A percentile compares a stretch with the other conserved stretches of the same genome.
Evolutionary conservation across 176 grass and related monocot genomes (phyloP).

Genomic region (sorghum (Sorghum bicolor)): DNA sequence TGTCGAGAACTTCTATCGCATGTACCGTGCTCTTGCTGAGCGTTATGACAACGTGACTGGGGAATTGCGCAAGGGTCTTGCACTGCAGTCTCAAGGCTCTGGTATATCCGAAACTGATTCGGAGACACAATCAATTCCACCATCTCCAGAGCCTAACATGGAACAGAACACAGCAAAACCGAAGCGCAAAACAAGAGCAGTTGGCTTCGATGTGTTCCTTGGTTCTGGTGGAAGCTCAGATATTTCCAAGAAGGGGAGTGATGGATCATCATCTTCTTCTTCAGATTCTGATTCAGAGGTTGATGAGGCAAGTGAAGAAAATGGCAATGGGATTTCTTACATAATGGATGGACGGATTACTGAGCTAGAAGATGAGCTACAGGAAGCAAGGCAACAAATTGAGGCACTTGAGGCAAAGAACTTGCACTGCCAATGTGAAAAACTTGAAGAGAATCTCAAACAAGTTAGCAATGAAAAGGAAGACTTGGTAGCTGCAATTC

Average conservation of each 20-base stretch:
- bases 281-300: slow-evolving; percentile 68
- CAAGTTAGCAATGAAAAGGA: slow-evolving; percentile 42
- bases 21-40: slow-evolving; percentile 94
- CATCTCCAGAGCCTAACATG: slow-evolving; percentile 27
- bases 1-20: slow-evolving; percentile 90
- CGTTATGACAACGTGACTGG: slow-evolving; percentile 96
- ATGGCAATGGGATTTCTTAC: slow-evolving; percentile 48
- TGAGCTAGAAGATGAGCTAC: slow-evolving; percentile 80
- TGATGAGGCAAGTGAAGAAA: slow-evolving; percentile 46
- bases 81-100: slow-evolving; percentile 66
- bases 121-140: slow-evolving; percentile 38
- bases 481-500: slow-evolving; percentile 45
- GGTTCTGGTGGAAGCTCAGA: slow-evolving; percentile 45
- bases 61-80: slow-evolving; percentile 74
- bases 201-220: slow-evolving; percentile 54
- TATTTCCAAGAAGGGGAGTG: slow-evolving; percentile 49
- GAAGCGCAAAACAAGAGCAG: slow-evolving; percentile 38
- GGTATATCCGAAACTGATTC: slow-evolving; percentile 58
- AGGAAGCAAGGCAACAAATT: slow-evolving; percentile 52
- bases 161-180: slow-evolving; percentile 36
- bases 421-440: slow-evolving; percentile 30
- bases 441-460: slow-evolving; percentile 50
- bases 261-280: slow-evolving; percentile 67
- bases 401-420: slow-evolving; percentile 60
- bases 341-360: slow-evolving; percentile 45